Evolutionary conservation across 352 stramenopile species (phyloP).

Genomic region (Pythium utonaiense): DNA sequence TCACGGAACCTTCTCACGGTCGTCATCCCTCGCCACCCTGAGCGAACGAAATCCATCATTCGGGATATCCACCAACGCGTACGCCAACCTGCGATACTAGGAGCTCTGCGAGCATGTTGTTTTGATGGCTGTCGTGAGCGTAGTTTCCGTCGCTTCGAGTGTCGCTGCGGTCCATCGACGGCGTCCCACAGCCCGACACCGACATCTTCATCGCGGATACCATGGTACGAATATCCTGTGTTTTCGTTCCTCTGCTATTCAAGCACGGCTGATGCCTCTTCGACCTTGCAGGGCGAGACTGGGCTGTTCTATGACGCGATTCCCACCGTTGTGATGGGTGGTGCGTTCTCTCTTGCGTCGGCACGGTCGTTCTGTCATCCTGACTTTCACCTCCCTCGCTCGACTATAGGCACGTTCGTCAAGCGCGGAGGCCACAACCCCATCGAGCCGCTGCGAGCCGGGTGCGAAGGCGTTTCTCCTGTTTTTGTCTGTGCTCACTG

Average conservation of each 20-base stretch:
- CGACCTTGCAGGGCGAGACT: conserved; percentile 50
- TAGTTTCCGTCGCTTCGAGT: conserved; percentile 43
- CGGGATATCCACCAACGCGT: conserved; percentile 25
- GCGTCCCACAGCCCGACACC: conserved; percentile 22
- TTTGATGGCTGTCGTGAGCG: background rate
- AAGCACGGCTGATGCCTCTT: no score
- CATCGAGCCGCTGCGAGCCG: conserved; percentile 64
- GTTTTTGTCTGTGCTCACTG: background rate
- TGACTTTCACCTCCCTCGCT: background rate
- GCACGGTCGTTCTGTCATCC: no score
- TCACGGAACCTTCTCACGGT: conserved; percentile 35
- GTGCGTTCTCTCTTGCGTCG: conserved; percentile 24
- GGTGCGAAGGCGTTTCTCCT: conserved; percentile 24
- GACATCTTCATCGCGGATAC: conserved; percentile 68
- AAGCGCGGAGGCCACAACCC: conserved; percentile 66
- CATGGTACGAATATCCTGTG: conserved; percentile 42
- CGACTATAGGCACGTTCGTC: conserved; percentile 46
- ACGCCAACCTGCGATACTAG: background rate
- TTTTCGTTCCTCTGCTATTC: no score
- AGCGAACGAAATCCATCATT: conserved; percentile 34
- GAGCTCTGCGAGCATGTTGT: background rate
- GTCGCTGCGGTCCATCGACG: conserved; percentile 32
- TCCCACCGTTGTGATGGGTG: conserved; percentile 58
- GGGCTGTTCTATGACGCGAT: conserved; percentile 44
- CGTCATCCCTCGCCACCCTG: conserved; percentile 60